These are phyloP conservation scores for Entamoeba moshkovskii DNA, from an alignment of 208 protist genomes.

Conservation along the genomic window DNA sequence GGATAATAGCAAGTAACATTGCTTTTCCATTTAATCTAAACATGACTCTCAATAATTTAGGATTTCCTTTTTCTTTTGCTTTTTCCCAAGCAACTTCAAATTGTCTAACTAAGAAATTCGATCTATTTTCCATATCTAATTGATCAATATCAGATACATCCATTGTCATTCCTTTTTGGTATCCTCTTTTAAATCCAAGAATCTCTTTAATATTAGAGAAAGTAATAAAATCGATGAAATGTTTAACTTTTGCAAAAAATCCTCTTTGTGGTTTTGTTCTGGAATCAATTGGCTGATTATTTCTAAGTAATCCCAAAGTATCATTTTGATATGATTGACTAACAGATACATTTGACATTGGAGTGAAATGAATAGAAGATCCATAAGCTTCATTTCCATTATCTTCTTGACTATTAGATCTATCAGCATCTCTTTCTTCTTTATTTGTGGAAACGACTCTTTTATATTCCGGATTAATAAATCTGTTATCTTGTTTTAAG, in stretches of 20 bases:
- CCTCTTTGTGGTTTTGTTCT: neutral
- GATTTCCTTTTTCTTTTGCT: neutral
- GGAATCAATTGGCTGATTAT: neutral
- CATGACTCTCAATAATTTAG: neutral
- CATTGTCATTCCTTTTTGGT: neutral
- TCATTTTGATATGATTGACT: neutral
- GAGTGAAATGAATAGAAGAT: neutral
- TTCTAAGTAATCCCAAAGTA: neutral
- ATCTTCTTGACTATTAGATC: neutral
- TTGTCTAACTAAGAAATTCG: neutral
- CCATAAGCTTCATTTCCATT: neutral
- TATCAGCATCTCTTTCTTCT: neutral
- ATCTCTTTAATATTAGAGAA: neutral
- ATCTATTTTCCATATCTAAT: neutral
- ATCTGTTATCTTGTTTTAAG: neutral
- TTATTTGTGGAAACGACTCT: neutral
- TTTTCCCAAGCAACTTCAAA: slow-evolving; percentile 7
- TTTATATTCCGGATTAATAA: neutral
- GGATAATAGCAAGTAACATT: neutral
- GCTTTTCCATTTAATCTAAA: neutral
- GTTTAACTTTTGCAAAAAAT: neutral
- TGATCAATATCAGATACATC: neutral
- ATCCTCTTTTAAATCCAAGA: neutral
- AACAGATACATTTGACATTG: neutral
- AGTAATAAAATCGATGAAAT: neutral